Base-by-base conservation (phyloP, 116 monocot species). In the Zostera marina region DNA sequence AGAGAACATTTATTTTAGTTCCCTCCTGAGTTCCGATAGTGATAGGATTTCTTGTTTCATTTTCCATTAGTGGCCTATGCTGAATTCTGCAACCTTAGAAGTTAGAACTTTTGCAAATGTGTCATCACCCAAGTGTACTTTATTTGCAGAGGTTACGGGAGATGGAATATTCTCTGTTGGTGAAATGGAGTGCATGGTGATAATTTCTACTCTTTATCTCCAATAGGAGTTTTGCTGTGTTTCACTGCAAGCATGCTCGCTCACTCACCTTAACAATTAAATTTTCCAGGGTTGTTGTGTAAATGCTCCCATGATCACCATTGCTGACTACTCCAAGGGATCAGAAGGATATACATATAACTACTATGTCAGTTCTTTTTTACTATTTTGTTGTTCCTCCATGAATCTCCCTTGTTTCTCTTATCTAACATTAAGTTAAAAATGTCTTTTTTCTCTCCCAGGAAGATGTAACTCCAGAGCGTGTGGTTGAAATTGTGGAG, bases 141-240 rank as follows among this genome's bases (percentile, higher is more conserved):
- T 39, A 9, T 42, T 56, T 76, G 61, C 79, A 94, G 94, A 94
- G 66, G 88, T 94, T 60, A 94, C 94, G 25, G 74, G 77, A 47
- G 94, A 94, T 76, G 94, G 94, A 25, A 55, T 94, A 66, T 93
- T 93, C 70, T 87, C 88, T 58, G 88, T 93, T 70, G 93, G 93
- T 21, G 84, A 93, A 72, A 93, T 93, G 93, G 93, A 93, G 66
- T 93, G 93, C 79, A 88, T 93, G 93, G 93, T 92, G 64, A 72
- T 59, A n/a, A 12, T 23, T 60, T 32, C 11, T 17, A 54, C 41
- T n/a, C n/a, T 57, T 3, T 40, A 8, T 32, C 12, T 22, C 15
- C 16, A 2, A 14, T 41, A 38, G 15, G 38, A 5, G 15, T 59
- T 43, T 42, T 40, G n/a, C 17, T 39, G 3, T 1, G 14, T 8